A percentile compares a stretch with the other conserved stretches of the same genome.
Evolutionary conservation across 345 rosid genomes (phyloP).

Genomic region (Eucalyptus curtisii): DNA sequence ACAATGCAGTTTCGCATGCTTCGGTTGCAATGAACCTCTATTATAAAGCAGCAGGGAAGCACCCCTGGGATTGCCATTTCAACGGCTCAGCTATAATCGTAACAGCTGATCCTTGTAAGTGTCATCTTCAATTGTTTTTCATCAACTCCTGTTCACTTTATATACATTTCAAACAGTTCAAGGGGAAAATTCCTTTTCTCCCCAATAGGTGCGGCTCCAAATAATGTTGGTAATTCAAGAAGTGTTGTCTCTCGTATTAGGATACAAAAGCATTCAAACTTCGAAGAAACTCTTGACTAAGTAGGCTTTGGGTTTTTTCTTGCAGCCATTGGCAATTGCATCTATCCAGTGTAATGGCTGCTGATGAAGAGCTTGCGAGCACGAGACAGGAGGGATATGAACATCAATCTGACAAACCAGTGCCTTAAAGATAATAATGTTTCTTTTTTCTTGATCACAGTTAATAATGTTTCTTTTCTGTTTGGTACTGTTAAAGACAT

Average conservation of each 20-base stretch:
- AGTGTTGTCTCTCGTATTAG: not conserved
- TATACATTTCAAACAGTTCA: not conserved
- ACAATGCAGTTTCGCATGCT: not conserved
- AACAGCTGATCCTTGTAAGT: not conserved
- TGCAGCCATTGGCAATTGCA: not conserved
- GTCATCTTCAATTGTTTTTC: not conserved
- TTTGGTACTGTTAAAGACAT: not conserved
- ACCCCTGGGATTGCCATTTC: not conserved
- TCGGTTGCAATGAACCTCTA: not conserved
- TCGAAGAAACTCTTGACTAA: not conserved
- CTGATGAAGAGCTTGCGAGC: not conserved
- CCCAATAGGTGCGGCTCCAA: not conserved
- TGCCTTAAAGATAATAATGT: not conserved
- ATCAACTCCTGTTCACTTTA: not conserved
- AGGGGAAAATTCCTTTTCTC: not conserved
- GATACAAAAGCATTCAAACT: not conserved
- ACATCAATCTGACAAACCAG: not conserved
- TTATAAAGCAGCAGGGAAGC: conserved; percentile 1
- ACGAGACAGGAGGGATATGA: not conserved
- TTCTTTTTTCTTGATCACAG: not conserved
- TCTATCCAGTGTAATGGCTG: not conserved
- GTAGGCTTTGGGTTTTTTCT: not conserved
- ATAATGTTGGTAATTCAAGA: not conserved
- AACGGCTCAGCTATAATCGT: not conserved
- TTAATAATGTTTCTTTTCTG: not conserved